These are phyloP conservation scores for Pseudogymnoascus sp. DNA, from an alignment of 2,329 filamentous ascomycete species.

Conservation along the genomic window DNA sequence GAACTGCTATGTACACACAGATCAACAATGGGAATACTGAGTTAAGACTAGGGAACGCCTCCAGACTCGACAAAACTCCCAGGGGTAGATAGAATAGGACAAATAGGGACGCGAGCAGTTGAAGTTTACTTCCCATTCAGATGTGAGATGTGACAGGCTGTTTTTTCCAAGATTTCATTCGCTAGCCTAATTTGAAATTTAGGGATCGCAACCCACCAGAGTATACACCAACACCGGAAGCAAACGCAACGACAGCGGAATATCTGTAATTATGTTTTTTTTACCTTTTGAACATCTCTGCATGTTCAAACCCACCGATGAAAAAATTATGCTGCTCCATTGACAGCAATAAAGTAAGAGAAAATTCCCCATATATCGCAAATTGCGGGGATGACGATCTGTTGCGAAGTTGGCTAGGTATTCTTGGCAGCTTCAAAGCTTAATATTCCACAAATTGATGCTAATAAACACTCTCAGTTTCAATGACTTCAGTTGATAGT, in stretches of 20 bases:
- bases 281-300: background rate
- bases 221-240: background rate
- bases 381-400: slow-evolving; percentile 1
- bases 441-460: background rate
- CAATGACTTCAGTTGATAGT: background rate
- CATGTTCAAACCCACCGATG: background rate
- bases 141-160: background rate
- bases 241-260: background rate
- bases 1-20: background rate
- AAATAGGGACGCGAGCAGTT: background rate
- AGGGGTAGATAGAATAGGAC: too few relatives aligned
- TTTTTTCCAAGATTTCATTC: background rate
- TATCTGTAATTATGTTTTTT: background rate
- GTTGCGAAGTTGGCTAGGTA: slow-evolving; percentile 5
- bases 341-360: background rate
- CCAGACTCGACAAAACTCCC: background rate
- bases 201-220: background rate
- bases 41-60: background rate
- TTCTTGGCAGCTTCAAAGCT: slow-evolving; percentile 7
- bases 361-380: background rate
- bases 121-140: background rate
- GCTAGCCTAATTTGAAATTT: background rate
- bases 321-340: background rate
- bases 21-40: background rate
- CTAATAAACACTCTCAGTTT: background rate